Evolutionary conservation across 768 basidiomycete species (phyloP), one percentile per base, ranked within the genome.

Genomic region (Hygrophorus russula): DNA sequence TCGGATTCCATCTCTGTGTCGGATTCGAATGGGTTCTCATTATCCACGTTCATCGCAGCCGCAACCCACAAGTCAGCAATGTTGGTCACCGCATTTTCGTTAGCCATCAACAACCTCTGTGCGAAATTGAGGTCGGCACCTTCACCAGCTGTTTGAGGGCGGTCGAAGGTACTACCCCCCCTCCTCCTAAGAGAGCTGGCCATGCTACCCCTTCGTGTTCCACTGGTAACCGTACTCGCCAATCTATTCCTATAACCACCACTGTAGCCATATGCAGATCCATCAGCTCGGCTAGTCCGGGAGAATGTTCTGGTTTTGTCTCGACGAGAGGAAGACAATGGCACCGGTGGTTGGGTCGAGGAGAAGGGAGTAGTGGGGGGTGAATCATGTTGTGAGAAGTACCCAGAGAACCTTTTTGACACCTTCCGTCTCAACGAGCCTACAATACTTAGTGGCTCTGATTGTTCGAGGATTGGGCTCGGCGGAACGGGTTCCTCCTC

Each of bases 21-120:
- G 9, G 63, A 66, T 51, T 80, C 76, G 47, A 84, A 85, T 2
- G 80, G 80, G 45, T 91, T 81, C 50, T 92, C 90, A 52, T 86
- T 84, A 56, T 94, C 92, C 24, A 82, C 89, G 47, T 94, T 96
- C 66, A 94, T 89, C 5, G 94, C 96, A 14, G 93, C 86, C 4
- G 91, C 90, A 41, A 98, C 89, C 96, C 96, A 99, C 15, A 99
- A 67, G 62, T 97, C 94, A 17, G 91, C 88, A 55, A 99, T 87
- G 51, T 83, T 90, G 45, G 89, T 93, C 4, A 92, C 91, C 10
- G 89, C 84, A 52, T 90, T 86, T 62, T 96, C 92, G 60, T 96
- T 96, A 14, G 94, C 94, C 67, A 93, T 79, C 35, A 94, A 64
- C 17, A 94, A 56, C 46, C 89, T 73, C 57, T 94, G 88, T 0